Conservation (phyloP, 352 stramenopile genomes). For the Globisporangium apiculatum region DNA sequence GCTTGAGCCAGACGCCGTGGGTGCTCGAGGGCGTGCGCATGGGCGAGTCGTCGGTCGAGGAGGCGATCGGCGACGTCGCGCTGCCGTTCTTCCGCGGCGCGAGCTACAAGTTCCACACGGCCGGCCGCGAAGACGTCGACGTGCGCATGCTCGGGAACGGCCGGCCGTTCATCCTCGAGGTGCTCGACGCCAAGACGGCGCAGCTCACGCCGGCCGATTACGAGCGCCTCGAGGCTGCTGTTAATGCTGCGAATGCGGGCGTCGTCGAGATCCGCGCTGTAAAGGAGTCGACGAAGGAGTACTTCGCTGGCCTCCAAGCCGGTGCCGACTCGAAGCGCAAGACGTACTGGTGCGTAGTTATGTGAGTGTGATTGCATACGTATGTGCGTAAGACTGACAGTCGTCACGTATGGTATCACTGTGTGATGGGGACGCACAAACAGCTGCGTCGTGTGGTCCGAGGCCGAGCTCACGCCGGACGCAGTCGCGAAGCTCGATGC, state of each 20-base stretch:
- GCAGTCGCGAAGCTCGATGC: slow-evolving; percentile 64
- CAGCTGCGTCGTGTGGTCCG: slow-evolving; percentile 78
- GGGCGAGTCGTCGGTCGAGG: slow-evolving; percentile 86
- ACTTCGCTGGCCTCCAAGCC: slow-evolving; percentile 71
- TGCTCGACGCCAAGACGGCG: slow-evolving; percentile 75
- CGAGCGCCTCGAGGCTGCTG: slow-evolving; percentile 38
- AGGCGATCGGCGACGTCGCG: slow-evolving; percentile 76
- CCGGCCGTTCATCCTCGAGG: slow-evolving; percentile 88
- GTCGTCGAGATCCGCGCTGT: slow-evolving; percentile 84
- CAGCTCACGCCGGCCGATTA: slow-evolving; percentile 50
- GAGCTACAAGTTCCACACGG: slow-evolving; percentile 94
- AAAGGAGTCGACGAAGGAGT: slow-evolving; percentile 65
- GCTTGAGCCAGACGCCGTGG: slow-evolving; percentile 89
- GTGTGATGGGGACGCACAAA: background rate
- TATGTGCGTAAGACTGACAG: no score
- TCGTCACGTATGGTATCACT: background rate
- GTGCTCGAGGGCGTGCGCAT: slow-evolving; percentile 81
- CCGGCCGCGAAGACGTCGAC: slow-evolving; percentile 96
- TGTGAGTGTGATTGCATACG: background rate
- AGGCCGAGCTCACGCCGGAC: slow-evolving; percentile 46
- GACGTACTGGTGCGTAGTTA: slow-evolving; percentile 64
- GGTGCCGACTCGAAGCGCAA: slow-evolving; percentile 85
- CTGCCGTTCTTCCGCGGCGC: slow-evolving; percentile 54
- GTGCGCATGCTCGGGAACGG: slow-evolving; percentile 95
- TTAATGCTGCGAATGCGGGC: slow-evolving; percentile 66